Evolutionary conservation across 306 rosid genomes (phyloP), one percentile per base, ranked within the genome.

Genomic region (Hippophae rhamnoides): DNA sequence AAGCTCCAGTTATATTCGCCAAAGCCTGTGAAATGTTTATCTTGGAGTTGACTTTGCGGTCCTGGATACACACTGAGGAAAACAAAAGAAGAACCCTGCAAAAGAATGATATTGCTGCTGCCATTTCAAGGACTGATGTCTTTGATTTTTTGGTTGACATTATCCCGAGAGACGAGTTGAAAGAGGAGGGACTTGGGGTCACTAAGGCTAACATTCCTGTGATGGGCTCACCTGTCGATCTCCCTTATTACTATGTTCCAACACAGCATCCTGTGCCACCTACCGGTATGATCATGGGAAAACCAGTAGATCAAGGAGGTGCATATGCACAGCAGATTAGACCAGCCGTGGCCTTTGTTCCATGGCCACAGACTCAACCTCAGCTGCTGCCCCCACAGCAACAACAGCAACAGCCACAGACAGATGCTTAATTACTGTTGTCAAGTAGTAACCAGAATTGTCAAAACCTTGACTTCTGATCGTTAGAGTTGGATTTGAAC

Each of bases 11-110:
- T 46, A 62, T 88, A 66, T 84, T 88, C 61, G 94, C 89, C 7
- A 87, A 84, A 71, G 95, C 95, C 42, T 84, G 93, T 41, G 95
- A 87, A 66, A 80, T 87, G 83, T 85, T 85, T 76, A 78, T 76
- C 72, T 66, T 85, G 69, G 96, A 88, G 79, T 55, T 87, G 74
- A 87, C 95, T 59, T 52, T 87, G 77, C 82, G 95, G 7, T 84
- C 95, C 2, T 84, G 95, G 95, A 82, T 84, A 60, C 93, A 84
- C 72, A 78, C 95, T 0, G 87, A 84, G 65, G 89, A 82, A 67
- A 85, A 85, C 82, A 82, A 88, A 73, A 82, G 96, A 78, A 74
- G 94, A 68, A 85, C 89, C 13, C 69, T 88, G 5, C 94, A 88
- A 45, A 88, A 80, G 89, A 80, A 85, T 73, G 96, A 88, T 52